These are phyloP conservation scores for Brassica rapa DNA, from an alignment of 345 rosid genomes.

Conservation along the genomic window DNA sequence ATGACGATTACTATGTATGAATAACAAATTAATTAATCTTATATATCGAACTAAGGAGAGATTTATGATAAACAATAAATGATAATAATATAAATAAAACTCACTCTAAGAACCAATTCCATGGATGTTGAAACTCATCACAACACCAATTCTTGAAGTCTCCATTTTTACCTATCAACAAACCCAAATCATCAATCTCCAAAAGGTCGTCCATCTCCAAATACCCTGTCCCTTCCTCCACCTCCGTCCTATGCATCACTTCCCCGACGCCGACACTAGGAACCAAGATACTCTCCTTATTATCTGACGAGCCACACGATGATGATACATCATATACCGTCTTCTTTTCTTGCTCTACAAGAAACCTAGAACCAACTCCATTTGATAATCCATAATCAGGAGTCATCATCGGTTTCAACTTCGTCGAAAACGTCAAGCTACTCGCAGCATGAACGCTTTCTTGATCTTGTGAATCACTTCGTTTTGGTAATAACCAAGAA, in stretches of 20 bases:
- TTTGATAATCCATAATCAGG: conserved; percentile 2
- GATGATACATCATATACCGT: conserved; percentile 19
- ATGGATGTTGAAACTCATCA: conserved; percentile 47
- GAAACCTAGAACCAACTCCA: conserved; percentile 32
- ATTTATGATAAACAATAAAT: conserved; percentile 1
- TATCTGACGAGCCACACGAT: conserved; percentile 29
- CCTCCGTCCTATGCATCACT: conserved; percentile 27
- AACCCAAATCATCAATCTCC: conserved; percentile 44
- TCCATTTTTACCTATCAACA: conserved; percentile 42
- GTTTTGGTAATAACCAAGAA: conserved; percentile 39
- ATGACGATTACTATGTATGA: not conserved
- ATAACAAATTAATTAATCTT: conserved; percentile 27
- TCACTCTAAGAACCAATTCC: conserved; percentile 42
- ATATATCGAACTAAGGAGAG: not conserved
- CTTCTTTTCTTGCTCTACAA: conserved; percentile 36
- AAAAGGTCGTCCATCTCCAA: conserved; percentile 39
- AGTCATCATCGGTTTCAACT: not conserved
- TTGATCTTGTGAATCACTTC: conserved; percentile 20
- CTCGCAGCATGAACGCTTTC: conserved; percentile 14
- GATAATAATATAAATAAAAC: not conserved
- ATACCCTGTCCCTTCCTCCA: conserved; percentile 34
- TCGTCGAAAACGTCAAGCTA: conserved; percentile 17
- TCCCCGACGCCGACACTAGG: conserved; percentile 26
- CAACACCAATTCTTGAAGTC: conserved; percentile 45
- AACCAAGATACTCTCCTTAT: conserved; percentile 24